Evolutionary conservation across 2,329 filamentous ascomycete species (phyloP).

Genomic region (Raffaelea arxii): DNA sequence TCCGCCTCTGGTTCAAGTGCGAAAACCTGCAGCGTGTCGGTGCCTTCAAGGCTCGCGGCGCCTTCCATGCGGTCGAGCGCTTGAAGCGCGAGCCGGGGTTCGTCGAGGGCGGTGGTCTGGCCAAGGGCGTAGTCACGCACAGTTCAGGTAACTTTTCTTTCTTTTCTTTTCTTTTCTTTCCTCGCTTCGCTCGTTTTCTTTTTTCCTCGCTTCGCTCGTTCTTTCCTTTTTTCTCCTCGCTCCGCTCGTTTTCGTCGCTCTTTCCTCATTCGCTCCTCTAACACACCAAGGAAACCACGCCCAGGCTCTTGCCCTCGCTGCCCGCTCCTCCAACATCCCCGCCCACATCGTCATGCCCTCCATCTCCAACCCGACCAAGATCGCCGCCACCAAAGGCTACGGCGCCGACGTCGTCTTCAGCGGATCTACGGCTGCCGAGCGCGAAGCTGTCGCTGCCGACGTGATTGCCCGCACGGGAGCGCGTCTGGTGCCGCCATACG

Average conservation of each 20-base stretch:
- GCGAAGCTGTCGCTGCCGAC: conserved; percentile 64
- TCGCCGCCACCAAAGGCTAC: conserved; percentile 70
- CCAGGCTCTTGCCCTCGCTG: conserved; percentile 82
- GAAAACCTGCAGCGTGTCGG: conserved; percentile 88
- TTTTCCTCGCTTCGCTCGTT: background rate
- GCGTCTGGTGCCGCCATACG: conserved; percentile 77
- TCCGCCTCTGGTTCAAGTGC: conserved; percentile 87
- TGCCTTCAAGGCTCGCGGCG: conserved; percentile 86
- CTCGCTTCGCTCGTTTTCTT: background rate
- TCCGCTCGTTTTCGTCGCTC: background rate
- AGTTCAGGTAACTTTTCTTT: conserved; percentile 57
- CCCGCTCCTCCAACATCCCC: conserved; percentile 60
- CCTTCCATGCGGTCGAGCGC: conserved; percentile 73
- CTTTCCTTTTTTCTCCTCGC: background rate
- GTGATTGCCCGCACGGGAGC: conserved; percentile 66
- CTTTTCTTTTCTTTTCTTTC: conserved; percentile 4
- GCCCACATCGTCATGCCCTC: conserved; percentile 87
- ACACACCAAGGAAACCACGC: conserved; percentile 71
- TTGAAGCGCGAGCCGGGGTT: conserved; percentile 54
- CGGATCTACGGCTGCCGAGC: conserved; percentile 69
- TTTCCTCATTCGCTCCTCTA: background rate
- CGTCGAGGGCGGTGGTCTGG: conserved; percentile 47
- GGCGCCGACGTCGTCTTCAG: conserved; percentile 72
- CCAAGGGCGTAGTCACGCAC: conserved; percentile 76
- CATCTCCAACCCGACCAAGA: conserved; percentile 80